A percentile compares a stretch with the other conserved stretches of the same genome.
phyloP scores from a whole-genome alignment of 2,329 filamentous ascomycete genomes.

The Cordyceps cateniannulata region DNA sequence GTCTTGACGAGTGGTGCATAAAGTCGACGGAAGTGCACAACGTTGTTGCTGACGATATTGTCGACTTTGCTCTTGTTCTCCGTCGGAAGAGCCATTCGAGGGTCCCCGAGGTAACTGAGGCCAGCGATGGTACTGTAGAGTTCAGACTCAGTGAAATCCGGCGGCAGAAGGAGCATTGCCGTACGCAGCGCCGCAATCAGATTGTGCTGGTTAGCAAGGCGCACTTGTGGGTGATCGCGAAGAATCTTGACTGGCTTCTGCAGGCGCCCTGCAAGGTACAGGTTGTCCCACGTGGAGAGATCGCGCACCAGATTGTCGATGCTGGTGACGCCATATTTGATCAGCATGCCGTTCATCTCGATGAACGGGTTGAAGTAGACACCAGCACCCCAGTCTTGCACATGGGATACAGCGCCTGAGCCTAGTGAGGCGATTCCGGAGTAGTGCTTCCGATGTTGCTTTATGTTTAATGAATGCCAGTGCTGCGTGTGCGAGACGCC shows the following conservation, averaged over 20 bases:
- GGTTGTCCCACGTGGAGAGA: conserved; percentile 82
- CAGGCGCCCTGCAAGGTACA: conserved; percentile 92
- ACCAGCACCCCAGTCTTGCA: conserved; percentile 90
- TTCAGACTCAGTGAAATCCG: conserved; percentile 76
- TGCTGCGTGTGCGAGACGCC: conserved; percentile 91
- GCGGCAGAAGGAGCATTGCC: conserved; percentile 77
- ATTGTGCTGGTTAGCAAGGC: conserved; percentile 93
- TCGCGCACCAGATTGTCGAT: conserved; percentile 83
- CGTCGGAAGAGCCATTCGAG: conserved; percentile 85
- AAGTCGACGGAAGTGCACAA: conserved; percentile 82
- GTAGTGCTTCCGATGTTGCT: conserved; percentile 87
- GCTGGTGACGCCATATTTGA: conserved; percentile 97
- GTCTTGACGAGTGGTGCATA: conserved; percentile 87
- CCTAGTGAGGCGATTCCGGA: conserved; percentile 77
- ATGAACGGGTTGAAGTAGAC: conserved; percentile 98
- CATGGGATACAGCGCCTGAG: conserved; percentile 74
- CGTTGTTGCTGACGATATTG: conserved; percentile 90
- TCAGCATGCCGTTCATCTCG: conserved; percentile 87
- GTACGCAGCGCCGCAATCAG: conserved; percentile 86
- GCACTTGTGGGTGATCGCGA: conserved; percentile 84
- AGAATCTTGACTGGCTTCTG: conserved; percentile 98
- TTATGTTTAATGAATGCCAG: conserved; percentile 91
- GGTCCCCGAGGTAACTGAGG: conserved; percentile 90
- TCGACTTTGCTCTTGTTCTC: conserved; percentile 89
- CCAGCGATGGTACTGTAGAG: conserved; percentile 88